A percentile compares a stretch with the other conserved stretches of the same genome.
Evolutionary conservation across 306 rosid genomes (phyloP).

Genomic region (Castanea sativa): DNA sequence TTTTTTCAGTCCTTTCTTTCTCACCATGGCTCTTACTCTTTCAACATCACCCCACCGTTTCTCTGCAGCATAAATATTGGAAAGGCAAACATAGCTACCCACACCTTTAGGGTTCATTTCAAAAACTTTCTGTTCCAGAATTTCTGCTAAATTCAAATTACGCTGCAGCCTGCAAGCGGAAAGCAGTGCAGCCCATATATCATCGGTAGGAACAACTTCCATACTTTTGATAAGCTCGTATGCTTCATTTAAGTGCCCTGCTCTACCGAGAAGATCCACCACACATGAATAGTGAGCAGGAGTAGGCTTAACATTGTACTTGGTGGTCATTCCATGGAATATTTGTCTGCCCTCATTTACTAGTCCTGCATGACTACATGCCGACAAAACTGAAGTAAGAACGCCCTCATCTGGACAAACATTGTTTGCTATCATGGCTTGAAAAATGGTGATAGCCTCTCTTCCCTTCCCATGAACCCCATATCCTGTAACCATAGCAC

Average conservation of each 20-base stretch:
- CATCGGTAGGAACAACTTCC: constrained; percentile 43
- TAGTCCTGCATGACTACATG: constrained; percentile 70
- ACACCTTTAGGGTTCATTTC: constrained; percentile 49
- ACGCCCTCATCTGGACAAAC: constrained; percentile 56
- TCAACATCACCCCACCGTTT: constrained; percentile 61
- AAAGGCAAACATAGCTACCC: constrained; percentile 60
- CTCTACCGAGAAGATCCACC: constrained; percentile 64
- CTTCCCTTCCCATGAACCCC: constrained; percentile 60
- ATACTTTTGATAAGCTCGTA: constrained; percentile 40
- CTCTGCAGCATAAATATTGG: constrained; percentile 61
- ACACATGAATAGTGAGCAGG: constrained; percentile 51
- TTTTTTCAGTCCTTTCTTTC: constrained; percentile 42
- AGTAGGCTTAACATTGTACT: constrained; percentile 45
- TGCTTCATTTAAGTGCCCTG: constrained; percentile 58
- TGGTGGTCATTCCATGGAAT: constrained; percentile 39
- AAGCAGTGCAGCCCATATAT: constrained; percentile 57
- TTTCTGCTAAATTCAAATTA: constrained; percentile 52
- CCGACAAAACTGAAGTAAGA: constrained; percentile 55
- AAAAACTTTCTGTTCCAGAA: constrained; percentile 48
- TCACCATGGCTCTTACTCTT: constrained; percentile 46
- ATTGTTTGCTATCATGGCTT: constrained; percentile 37
- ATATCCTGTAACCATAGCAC: constrained; percentile 56
- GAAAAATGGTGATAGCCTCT: constrained; percentile 50
- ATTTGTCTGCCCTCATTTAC: constrained; percentile 50
- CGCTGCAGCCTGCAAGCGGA: constrained; percentile 55